phyloP scores from a whole-genome alignment of 176 grass and related monocot species.

The Coix lacrymajobi region DNA sequence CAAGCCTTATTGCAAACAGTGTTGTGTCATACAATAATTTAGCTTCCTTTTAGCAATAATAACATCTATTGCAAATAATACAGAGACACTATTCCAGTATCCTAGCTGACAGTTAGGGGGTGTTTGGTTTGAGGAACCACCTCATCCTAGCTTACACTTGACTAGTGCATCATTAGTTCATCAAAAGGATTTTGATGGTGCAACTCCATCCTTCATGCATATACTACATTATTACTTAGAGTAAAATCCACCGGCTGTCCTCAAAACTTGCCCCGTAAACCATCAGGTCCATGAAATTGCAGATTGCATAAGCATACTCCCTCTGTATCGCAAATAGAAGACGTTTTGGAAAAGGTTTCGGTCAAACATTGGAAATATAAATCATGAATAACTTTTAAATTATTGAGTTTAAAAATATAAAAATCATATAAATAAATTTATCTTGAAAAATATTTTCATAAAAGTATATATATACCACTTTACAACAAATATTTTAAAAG shows the following conservation, averaged over 20 bases:
- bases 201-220: not conserved
- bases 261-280: not conserved
- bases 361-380: too few relatives aligned
- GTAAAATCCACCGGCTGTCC: not conserved
- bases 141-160: not conserved
- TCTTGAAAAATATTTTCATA: too few relatives aligned
- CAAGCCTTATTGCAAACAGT: slow-evolving; percentile 4
- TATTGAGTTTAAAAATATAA: too few relatives aligned
- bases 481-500: too few relatives aligned
- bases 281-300: not conserved
- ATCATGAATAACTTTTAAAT: too few relatives aligned
- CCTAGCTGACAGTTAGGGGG: not conserved
- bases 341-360: too few relatives aligned
- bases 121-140: not conserved
- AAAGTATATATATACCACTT: too few relatives aligned
- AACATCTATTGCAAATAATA: not conserved
- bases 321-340: too few relatives aligned
- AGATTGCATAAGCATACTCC: not conserved
- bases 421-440: too few relatives aligned
- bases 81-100: not conserved
- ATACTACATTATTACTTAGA: not conserved
- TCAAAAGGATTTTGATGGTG: not conserved
- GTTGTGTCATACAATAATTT: not conserved
- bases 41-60: not conserved
- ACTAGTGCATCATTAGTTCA: not conserved